These are phyloP conservation scores for Aureoboletus auriporus DNA, from an alignment of 768 basidiomycete genomes.

Conservation along the genomic window DNA sequence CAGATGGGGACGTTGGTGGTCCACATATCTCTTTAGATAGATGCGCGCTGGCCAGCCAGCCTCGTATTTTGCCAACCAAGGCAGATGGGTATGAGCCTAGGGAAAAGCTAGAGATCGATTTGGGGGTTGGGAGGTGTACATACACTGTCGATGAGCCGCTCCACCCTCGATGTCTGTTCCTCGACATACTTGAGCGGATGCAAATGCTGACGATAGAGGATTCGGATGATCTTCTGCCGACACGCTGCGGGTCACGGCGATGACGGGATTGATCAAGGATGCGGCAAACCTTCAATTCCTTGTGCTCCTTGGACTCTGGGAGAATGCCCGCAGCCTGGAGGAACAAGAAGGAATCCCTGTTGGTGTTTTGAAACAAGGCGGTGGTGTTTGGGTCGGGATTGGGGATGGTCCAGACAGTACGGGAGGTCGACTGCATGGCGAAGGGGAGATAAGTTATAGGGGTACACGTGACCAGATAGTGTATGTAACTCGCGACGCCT, in stretches of 20 bases:
- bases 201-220: conserved; percentile 3
- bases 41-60: conserved; percentile 17
- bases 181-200: conserved; percentile 14
- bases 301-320: conserved; percentile 4
- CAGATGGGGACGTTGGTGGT: conserved; percentile 3
- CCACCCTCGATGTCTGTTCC: conserved; percentile 11
- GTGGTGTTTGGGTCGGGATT: no score
- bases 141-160: conserved; percentile 9
- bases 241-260: neutral
- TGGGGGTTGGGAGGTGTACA: neutral
- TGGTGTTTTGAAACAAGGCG: neutral
- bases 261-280: neutral
- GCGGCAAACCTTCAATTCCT: conserved; percentile 2
- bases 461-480: no score
- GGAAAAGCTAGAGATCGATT: neutral
- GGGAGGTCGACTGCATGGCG: no score
- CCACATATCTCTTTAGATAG: conserved; percentile 19
- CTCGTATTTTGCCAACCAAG: conserved; percentile 20
- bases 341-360: neutral
- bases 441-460: no score
- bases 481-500: no score
- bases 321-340: conserved; percentile 2
- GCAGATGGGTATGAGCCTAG: conserved; percentile 8
- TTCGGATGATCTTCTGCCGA: conserved; percentile 5
- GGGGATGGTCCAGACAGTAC: no score